Base-by-base conservation (phyloP, 1,284 basidiomycete species). In the Papiliotrema fonsecae region DNA sequence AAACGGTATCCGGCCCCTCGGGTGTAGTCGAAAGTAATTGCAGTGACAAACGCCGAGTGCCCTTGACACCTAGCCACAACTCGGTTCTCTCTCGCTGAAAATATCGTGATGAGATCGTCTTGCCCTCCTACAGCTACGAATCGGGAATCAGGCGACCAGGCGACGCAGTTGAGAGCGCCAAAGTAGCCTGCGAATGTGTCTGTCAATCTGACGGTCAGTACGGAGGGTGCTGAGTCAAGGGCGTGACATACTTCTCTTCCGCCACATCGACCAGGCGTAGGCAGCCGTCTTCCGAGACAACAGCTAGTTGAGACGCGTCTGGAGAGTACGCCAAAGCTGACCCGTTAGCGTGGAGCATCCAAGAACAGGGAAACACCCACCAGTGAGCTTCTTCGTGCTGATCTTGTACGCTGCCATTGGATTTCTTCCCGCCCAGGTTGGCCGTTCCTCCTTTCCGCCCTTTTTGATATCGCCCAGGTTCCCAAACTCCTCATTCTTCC, bases 1-100 rank as follows among this genome's bases (percentile, higher is more conserved):
- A 97, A 94, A 21, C 89, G 81, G 67, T 93, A 93, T 31, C 87
- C 88, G 37, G 86, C 87, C 21, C 86, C 81, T 44, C 83, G 78
- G 13, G 87, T 84, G 42, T 59, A 54, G 72, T 98, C 96, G 67
- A 97, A 98, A 0, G 87, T 86, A 9, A 97, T 79, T 2, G 82
- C 79, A 0, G 88, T 87, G 4, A 98, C 88, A 65, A 96, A 97
- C 1, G 89, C 93, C 0, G 89, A 87, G 67, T 98, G 94, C 0
- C 94, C 96, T 72, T 97, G 92, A 75, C 93, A 97, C 42, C 93
- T 81, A 3, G 94, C 94, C n/a, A 98, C 83, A 13, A 97, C 83
- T 9, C 90, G 82, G 62, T 88, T 85, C 65, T 96, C 92, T 79
- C 85, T 86, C 0, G 89, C 88, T 0, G 91, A 90, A 67, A 89